Base-by-base conservation (phyloP, 2,329 filamentous ascomycete genomes). In the Mariannaea sp. region DNA sequence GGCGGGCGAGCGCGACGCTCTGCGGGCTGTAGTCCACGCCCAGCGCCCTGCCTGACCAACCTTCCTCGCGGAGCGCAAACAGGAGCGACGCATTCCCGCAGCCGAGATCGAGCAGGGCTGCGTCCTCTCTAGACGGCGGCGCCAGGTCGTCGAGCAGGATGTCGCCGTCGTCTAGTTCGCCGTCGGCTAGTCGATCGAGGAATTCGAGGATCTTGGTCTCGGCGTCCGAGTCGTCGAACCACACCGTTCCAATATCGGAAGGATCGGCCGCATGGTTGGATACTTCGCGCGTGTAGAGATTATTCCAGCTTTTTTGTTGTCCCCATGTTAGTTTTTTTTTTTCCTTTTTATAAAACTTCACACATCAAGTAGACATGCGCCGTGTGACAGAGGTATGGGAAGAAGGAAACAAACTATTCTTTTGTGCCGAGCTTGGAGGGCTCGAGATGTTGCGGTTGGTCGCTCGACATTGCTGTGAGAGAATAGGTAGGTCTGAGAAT, bases 221-320 rank as follows among this genome's bases (percentile, higher is more conserved):
- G 57, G 94, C 94, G 67, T 88, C 85, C 26, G 91, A 89, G 75
- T 97, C 94, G 70, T 92, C 88, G 80, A 99, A 99, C 94, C 94
- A 99, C 65, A 94, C 86, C 24, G 92, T 96, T 61, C 93, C 93
- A 55, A 88, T 88, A 77, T 96, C 90, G 51, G 82, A 74, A 8
- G 89, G 84, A 74, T 95, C 85, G 57, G 82, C 72, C 48, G 82
- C 75, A 72, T 92, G 84, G 74, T 94, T 93, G 55, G 76, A 70
- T 47, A 91, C 78, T 72, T 94, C 88, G 61, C 77, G 80, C 1
- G 79, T 77, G 77, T 95, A 94, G 58, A 90, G 83, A 16, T 75
- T 75, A 71, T 93, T 86, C 89, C 89, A 92, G 75, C 89, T 92
- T 55, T 41, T 30, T 20, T 26, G n/a, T n/a, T n/a, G n/a, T n/a